Evolutionary conservation across 495 filamentous ascomycete genomes (phyloP), one percentile per base, ranked within the genome.

Genomic region (Chaetomium fimeti): DNA sequence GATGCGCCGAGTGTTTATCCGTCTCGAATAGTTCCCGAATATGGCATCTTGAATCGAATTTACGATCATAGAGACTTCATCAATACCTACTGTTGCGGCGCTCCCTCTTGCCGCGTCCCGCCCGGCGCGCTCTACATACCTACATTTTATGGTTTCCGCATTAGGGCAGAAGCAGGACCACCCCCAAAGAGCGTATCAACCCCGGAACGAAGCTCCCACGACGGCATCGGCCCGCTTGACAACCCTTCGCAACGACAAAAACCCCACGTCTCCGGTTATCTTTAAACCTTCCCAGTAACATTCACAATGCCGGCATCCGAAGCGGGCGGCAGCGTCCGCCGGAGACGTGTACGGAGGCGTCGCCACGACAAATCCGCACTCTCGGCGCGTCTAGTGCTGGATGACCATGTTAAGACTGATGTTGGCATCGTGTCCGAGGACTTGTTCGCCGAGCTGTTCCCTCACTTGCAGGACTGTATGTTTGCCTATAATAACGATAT

Each of bases 391-490:
- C 72, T 85, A 29, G 78, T 98, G n/a, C 81, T 93, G 40, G 91
- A 96, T 70, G 87, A 89, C 70, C 88, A 92, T 75, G 79, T 96
- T 68, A 91, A 88, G 77, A 91, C 90, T n/a, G 91, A 95, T 66
- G 84, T 92, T 36, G 94, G 91, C 53, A 85, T 94, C 51, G 72
- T 98, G 57, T 95, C 93, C 20, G 89, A 93, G 68, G 90, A 96
- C 73, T 82, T 98, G 40, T 91, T 89, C 63, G 80, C 81, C 32
- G 89, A 95, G 72, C 82, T 97, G 49, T 96, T 96, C 71, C 89
- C 87, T 27, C 81, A 83, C 61, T 72, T 73, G 24, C 68, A 63
- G n/a, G 52, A 69, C 22, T 22, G 70, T 72, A 48, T 20, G 69
- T 70, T 32, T 42, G 57, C 56, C 53, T 20, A 8, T 36, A 36